Evolutionary conservation across 2,329 filamentous ascomycete genomes (phyloP).

Genomic region (Colletotrichum truncatum): DNA sequence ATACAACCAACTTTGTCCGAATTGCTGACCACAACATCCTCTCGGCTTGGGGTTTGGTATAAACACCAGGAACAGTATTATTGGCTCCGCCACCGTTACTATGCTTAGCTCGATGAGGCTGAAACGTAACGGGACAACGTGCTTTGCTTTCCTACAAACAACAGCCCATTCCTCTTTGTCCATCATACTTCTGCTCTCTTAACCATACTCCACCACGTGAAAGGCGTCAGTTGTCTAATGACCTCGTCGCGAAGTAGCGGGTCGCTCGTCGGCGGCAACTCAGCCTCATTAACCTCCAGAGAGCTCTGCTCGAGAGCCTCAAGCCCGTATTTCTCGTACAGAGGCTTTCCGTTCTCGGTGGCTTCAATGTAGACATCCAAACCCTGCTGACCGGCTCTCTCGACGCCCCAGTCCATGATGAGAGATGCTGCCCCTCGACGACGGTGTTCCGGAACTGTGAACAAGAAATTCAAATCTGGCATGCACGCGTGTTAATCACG

Average conservation of each 20-base stretch:
- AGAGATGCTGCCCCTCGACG: slow-evolving; percentile 44
- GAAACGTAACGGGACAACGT: too few relatives aligned
- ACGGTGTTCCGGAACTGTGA: slow-evolving; percentile 46
- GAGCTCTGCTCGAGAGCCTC: slow-evolving; percentile 33
- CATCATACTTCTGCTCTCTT: neutral
- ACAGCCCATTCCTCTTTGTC: too few relatives aligned
- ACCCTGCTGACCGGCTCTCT: slow-evolving; percentile 44
- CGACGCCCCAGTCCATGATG: slow-evolving; percentile 44
- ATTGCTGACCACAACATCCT: too few relatives aligned
- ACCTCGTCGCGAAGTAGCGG: neutral
- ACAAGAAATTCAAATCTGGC: slow-evolving; percentile 45
- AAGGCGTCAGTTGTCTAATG: neutral
- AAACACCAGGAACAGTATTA: too few relatives aligned
- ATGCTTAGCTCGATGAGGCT: too few relatives aligned
- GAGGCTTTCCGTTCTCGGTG: slow-evolving; percentile 37
- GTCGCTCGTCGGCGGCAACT: neutral
- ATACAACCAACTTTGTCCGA: too few relatives aligned
- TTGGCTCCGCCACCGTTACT: too few relatives aligned
- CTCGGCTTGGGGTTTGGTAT: too few relatives aligned
- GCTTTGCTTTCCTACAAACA: too few relatives aligned
- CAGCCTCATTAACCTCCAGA: neutral
- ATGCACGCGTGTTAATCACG: neutral
- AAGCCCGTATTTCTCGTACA: slow-evolving; percentile 47
- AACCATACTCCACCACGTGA: slow-evolving; percentile 5
- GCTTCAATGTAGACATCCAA: slow-evolving; percentile 47